phyloP scores from a whole-genome alignment of 2,329 filamentous ascomycete genomes.

The Penicillium sp. region DNA sequence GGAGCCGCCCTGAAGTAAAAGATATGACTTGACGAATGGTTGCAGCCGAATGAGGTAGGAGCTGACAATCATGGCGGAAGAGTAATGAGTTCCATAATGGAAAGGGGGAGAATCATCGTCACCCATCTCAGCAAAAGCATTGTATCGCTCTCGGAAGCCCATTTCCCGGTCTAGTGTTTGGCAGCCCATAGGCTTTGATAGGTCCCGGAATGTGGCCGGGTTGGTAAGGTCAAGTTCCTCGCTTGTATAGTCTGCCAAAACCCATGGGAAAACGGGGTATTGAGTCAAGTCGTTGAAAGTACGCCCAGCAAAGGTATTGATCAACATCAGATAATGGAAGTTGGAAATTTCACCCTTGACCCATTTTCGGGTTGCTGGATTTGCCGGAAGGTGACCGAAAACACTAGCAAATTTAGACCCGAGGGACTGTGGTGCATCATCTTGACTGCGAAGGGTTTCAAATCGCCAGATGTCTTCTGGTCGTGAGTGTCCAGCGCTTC shows the following conservation, averaged over 20 bases:
- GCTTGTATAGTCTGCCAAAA: constrained; percentile 92
- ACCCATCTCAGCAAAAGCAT: constrained; percentile 84
- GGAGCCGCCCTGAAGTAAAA: constrained; percentile 88
- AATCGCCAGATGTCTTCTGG: constrained; percentile 90
- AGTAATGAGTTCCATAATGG: constrained; percentile 98
- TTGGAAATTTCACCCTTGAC: constrained; percentile 93
- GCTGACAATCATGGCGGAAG: constrained; percentile 97
- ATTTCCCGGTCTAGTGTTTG: constrained; percentile 73
- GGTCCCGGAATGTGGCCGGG: constrained; percentile 79
- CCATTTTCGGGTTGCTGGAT: constrained; percentile 85
- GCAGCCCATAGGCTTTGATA: constrained; percentile 95
- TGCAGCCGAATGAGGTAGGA: constrained; percentile 94
- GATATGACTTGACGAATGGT: constrained; percentile 93
- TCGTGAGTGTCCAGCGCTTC: constrained; percentile 65
- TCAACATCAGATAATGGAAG: constrained; percentile 97
- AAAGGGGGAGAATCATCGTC: constrained; percentile 74
- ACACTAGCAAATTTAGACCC: constrained; percentile 89
- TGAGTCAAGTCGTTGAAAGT: constrained; percentile 98
- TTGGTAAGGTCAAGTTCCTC: constrained; percentile 85
- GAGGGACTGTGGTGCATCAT: constrained; percentile 64
- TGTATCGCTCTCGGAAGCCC: constrained; percentile 80
- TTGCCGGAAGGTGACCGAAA: constrained; percentile 78
- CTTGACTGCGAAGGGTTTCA: constrained; percentile 71
- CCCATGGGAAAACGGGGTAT: constrained; percentile 97
- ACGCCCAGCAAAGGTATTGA: constrained; percentile 94